A percentile compares a stretch with the other conserved stretches of the same genome.
Evolutionary conservation across 140 eudicot genomes (phyloP).

Genomic region (Oenanthe javanica): DNA sequence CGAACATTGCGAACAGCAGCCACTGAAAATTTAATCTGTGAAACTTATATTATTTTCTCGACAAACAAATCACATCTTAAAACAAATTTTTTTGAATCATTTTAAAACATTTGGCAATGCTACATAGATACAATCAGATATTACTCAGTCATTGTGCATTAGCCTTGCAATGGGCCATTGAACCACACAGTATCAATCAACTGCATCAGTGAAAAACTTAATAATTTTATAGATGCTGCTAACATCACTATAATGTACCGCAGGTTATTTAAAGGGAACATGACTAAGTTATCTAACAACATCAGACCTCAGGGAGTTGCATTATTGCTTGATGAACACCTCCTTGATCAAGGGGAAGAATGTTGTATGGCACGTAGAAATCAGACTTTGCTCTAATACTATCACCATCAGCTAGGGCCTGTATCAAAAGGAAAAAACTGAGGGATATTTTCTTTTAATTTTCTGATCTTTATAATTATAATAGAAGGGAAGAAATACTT

Average conservation of each 20-base stretch:
- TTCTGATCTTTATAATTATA: neutral
- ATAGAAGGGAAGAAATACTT: neutral
- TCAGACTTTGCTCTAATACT: slow-evolving; percentile 42
- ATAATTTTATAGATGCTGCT: neutral
- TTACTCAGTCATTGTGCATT: slow-evolving; percentile 1
- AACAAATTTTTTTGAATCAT: neutral
- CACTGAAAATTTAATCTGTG: slow-evolving; percentile 80
- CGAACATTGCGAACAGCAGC: slow-evolving; percentile 62
- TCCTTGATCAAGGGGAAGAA: slow-evolving; percentile 94
- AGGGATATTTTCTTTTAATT: neutral
- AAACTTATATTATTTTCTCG: slow-evolving; percentile 15
- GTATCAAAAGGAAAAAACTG: slow-evolving; percentile 8
- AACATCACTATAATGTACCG: neutral
- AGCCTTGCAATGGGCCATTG: neutral
- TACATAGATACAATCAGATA: slow-evolving; percentile 1
- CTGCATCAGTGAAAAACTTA: neutral
- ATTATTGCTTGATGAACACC: slow-evolving; percentile 88
- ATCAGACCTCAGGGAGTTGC: slow-evolving; percentile 96
- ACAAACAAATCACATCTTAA: neutral
- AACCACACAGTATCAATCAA: slow-evolving; percentile 1
- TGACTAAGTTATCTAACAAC: slow-evolving; percentile 14
- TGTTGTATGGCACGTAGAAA: slow-evolving; percentile 63
- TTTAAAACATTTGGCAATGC: neutral
- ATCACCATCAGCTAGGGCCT: slow-evolving; percentile 68
- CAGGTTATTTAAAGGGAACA: neutral